A percentile compares a stretch with the other conserved stretches of the same genome.
Conservation (phyloP, 345 rosid species). For the Iberis pinnata region DNA sequence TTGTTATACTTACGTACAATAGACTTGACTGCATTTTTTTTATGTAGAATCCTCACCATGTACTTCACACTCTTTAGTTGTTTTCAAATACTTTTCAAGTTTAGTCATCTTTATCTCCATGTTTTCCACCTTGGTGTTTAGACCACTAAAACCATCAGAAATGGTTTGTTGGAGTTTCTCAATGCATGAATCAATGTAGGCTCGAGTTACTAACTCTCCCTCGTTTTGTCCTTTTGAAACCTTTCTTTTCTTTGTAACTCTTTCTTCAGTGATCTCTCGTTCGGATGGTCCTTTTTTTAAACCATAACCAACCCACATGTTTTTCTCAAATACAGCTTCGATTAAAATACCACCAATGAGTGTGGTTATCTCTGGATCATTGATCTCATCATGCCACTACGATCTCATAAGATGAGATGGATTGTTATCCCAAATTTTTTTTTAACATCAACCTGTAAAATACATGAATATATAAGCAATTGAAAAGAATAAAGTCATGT, state of each 20-base stretch:
- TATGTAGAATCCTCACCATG: no score
- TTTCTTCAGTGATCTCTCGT: no score
- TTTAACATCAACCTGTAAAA: no score
- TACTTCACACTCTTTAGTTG: no score
- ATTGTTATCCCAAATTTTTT: no score
- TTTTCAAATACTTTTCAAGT: neutral
- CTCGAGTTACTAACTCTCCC: neutral
- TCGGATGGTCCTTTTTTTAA: neutral
- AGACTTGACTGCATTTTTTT: no score
- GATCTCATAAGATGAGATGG: no score
- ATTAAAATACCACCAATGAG: neutral
- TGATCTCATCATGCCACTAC: neutral
- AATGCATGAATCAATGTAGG: neutral
- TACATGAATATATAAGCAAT: no score
- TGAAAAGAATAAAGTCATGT: no score
- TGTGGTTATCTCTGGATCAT: neutral
- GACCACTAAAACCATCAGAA: neutral
- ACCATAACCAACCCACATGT: neutral
- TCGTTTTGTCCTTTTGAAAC: neutral
- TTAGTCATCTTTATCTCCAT: neutral
- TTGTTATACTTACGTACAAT: no score
- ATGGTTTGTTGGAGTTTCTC: neutral
- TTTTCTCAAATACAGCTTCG: neutral
- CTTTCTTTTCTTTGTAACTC: neutral
- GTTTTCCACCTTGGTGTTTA: neutral